A percentile compares a stretch with the other conserved stretches of the same genome.
Evolutionary conservation across 495 filamentous ascomycete genomes (phyloP).

Genomic region (Aspergillus biplanus): DNA sequence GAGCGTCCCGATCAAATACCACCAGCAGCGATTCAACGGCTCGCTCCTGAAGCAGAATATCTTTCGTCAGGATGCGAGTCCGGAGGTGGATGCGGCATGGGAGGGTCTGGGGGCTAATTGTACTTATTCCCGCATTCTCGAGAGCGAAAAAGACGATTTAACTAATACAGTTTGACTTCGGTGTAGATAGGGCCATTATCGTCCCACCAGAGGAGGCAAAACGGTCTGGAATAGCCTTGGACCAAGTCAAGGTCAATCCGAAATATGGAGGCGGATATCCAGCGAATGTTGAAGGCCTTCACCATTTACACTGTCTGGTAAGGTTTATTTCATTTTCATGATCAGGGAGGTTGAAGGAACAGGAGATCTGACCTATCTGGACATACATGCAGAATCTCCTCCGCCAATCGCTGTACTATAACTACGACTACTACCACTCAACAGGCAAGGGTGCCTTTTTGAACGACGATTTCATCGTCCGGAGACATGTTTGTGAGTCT

Average conservation of each 20-base stretch:
- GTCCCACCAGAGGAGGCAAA: slow-evolving; percentile 42
- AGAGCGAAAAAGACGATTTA: too few species aligned
- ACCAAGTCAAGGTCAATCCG: slow-evolving; percentile 55
- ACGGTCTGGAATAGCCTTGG: slow-evolving; percentile 42
- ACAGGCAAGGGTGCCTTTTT: slow-evolving; percentile 50
- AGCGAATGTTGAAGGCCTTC: slow-evolving; percentile 59
- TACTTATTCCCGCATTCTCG: slow-evolving; percentile 20
- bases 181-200: slow-evolving; percentile 42
- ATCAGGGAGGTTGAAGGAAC: neutral
- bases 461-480: slow-evolving; percentile 54
- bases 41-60: slow-evolving; percentile 55
- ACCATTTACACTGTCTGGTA: slow-evolving; percentile 62
- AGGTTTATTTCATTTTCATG: neutral
- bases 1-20: slow-evolving; percentile 17
- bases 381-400: slow-evolving; percentile 48
- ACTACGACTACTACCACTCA: slow-evolving; percentile 58
- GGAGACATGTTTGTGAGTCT: slow-evolving; percentile 50
- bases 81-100: slow-evolving; percentile 63
- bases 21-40: slow-evolving; percentile 48
- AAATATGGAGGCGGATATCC: slow-evolving; percentile 58
- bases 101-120: slow-evolving; percentile 56
- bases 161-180: neutral
- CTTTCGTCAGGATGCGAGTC: slow-evolving; percentile 53
- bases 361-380: neutral
- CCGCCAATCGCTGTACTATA: slow-evolving; percentile 58